Base-by-base conservation (phyloP, 2,329 filamentous ascomycete species). In the Sclerotinia trifoliorum region DNA sequence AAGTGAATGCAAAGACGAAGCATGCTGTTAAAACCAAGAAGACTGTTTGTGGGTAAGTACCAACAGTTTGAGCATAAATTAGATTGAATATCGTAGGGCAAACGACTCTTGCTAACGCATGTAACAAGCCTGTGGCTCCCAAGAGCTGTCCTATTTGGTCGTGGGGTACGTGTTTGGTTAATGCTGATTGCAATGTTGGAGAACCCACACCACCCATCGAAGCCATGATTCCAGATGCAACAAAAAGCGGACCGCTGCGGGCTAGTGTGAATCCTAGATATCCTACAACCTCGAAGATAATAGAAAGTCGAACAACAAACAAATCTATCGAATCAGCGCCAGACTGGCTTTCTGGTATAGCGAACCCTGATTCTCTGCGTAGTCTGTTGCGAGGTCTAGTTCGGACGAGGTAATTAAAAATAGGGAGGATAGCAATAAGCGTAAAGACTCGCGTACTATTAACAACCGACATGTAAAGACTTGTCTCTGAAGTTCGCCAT, bases 131-230 rank as follows among this genome's bases (percentile, higher is more conserved):
- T 21, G 90, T 90, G 1, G 93, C 94, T 29, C 95, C 95, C 0
- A 99, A 84, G n/a, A 98, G 82, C 77, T 95, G 89, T 0, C 95
- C 95, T 0, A 95, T 90, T 58, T 86, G 86, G 71, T 95, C 91
- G 0, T 88, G 83, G 0, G 94, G 92, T 0, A 98, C 90, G 78
- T 98, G 95, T 77, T 97, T 98, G 26, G 93, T 97, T 63, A 97
- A 81, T 0, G 90, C 86, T 1, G 91, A 90, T 76, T 96, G 93
- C 62, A 96, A 83, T 0, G 92, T 95, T 1, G 95, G 94, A 48
- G 90, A 90, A 0, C 90, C 94, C 57, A 98, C 88, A 1, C 94
- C 94, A 32, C 94, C 94, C 51, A 96, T 80, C 0, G 92, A 85
- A 1, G 92, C 90, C 24, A 94, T 74, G 56, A 92, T 82, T 60